These are phyloP conservation scores for Yarrowia sp. DNA, from an alignment of 805 yeast genomes.

Conservation along the genomic window DNA sequence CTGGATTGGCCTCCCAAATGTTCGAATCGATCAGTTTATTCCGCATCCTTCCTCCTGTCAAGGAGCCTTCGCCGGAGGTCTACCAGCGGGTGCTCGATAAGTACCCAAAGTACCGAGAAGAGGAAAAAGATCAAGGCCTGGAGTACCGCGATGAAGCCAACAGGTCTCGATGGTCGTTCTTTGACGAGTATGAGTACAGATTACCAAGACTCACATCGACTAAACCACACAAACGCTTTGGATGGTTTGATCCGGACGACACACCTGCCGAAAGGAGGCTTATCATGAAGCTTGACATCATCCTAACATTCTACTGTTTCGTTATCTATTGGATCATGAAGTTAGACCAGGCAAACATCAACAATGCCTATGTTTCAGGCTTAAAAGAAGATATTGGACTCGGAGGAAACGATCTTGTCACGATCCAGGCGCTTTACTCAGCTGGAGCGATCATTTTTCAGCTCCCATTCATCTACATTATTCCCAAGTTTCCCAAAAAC, in stretches of 20 bases:
- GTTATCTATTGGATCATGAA: background rate
- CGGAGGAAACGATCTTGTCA: background rate
- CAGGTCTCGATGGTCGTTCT: background rate
- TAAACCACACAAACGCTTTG: background rate
- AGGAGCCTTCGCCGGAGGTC: background rate
- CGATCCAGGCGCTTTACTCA: background rate
- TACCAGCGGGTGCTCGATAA: background rate
- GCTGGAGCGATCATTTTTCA: background rate
- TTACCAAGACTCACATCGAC: background rate
- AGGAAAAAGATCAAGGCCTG: background rate
- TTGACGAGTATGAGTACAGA: background rate
- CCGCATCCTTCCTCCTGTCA: background rate
- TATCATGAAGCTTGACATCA: background rate
- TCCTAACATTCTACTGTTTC: background rate
- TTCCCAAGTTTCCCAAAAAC: conserved; percentile 6
- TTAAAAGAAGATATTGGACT: background rate
- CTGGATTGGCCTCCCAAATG: background rate
- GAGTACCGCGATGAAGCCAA: conserved; percentile 2
- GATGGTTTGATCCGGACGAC: background rate
- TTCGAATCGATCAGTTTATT: background rate
- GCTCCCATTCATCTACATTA: background rate
- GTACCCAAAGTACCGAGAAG: background rate
- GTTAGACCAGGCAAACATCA: background rate
- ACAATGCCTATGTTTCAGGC: background rate
- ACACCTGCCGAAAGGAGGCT: background rate